Base-by-base conservation (phyloP, 345 rosid genomes). In the Capsella bursapastoris region DNA sequence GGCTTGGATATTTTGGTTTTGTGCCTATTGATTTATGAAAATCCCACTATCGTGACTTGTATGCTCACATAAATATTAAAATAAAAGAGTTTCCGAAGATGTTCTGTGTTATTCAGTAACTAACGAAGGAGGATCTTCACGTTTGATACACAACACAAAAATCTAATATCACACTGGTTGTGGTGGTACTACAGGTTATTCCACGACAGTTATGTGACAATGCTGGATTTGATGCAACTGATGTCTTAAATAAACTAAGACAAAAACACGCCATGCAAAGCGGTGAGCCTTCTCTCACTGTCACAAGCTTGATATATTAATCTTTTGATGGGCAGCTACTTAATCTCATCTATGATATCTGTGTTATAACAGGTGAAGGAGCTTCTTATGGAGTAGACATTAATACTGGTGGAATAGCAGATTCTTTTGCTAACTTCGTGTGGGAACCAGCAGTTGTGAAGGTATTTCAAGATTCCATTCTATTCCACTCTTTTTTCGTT, bases 141-240 rank as follows among this genome's bases (percentile, higher is more conserved):
- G n/a, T 57, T 56, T 31, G 38, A 47, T 50, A 40, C 9, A 60
- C 3, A 53, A 40, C 9, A 60, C 3, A 53, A 50, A 4, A 51
- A n/a, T 32, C 16, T 34, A 5, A 43, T 47, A 2, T 60, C 4
- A 40, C 34, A 56, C 70, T 55, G 41, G 48, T 27, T 34, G 53
- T 85, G 74, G 35, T 66, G 43, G 60, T 31, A 34, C 35, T 25
- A 13, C 86, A 95, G 99, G 89, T 96, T 62, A 96, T 96, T 74
- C 99, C 99, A 63, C 78, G 97, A 38, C 99, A 96, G 66, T 85
- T 96, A 53, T 96, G 98, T 80, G 98, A 92, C 82, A 96, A 96
- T 86, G 99, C 99, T 74, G 99, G 98, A 71, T 96, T 90, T 83
- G 99, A 96, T 82, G 97, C 99, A 41, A 96, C 98, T 82, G 99